Conservation (phyloP, 2,329 filamentous ascomycete genomes). For the Fusarium nisikadoi region DNA sequence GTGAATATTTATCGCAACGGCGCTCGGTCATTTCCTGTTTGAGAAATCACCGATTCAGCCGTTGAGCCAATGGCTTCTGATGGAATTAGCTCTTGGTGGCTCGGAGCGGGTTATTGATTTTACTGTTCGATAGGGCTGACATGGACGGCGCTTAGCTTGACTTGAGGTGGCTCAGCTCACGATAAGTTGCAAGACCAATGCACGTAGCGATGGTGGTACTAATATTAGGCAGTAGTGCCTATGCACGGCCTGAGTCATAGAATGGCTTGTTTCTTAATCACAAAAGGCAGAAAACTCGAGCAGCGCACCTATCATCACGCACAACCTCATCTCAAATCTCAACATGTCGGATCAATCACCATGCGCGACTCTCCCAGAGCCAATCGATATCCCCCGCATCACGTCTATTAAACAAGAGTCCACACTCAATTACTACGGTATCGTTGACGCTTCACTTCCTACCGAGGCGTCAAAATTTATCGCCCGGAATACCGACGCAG, state of each 20-base stretch:
- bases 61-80: not conserved
- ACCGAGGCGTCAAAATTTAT: not conserved
- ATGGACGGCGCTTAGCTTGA: not conserved
- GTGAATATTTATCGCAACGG: not conserved
- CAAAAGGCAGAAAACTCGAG: fast-evolving
- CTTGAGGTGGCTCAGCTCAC: not conserved
- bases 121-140: not conserved
- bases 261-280: fast-evolving
- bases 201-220: not conserved
- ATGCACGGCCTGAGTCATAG: not conserved
- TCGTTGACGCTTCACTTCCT: fast-evolving
- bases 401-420: not conserved
- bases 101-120: not conserved
- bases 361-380: not conserved
- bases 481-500: not conserved
- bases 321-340: fast-evolving
- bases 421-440: not conserved
- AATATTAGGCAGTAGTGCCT: not conserved
- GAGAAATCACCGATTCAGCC: not conserved
- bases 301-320: fast-evolving
- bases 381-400: not conserved
- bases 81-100: not conserved
- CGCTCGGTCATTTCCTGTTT: slow-evolving; percentile 6
- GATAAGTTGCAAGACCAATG: not conserved
- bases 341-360: slow-evolving; percentile 1